A percentile compares a stretch with the other conserved stretches of the same genome.
phyloP scores from a whole-genome alignment of 1,284 basidiomycete genomes.

The Afroboletus lepidellus region DNA sequence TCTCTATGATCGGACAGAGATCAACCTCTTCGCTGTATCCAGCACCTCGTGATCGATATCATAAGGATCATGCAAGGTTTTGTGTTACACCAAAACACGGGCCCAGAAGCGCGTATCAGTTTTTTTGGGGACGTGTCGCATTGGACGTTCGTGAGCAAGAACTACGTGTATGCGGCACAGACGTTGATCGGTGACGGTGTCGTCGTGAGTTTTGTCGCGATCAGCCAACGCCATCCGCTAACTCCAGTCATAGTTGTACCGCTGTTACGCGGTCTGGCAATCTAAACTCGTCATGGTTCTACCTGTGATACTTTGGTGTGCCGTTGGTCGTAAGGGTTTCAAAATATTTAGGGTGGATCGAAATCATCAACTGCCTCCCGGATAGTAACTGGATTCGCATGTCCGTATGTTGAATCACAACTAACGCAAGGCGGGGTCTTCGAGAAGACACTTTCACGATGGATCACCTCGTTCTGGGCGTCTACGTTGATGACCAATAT shows the following conservation, averaged over 20 bases:
- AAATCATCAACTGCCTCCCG: not conserved
- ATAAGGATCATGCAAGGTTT: conserved; percentile 18
- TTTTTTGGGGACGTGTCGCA: conserved; percentile 30
- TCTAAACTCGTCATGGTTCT: conserved; percentile 18
- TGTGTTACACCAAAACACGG: conserved; percentile 1
- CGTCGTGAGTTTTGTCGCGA: conserved; percentile 24
- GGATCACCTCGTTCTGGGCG: conserved; percentile 20
- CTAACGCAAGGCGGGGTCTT: conserved; percentile 11
- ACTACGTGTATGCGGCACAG: conserved; percentile 32
- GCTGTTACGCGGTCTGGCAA: conserved; percentile 27
- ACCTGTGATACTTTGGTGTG: conserved; percentile 24
- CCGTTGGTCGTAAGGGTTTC: conserved; percentile 13
- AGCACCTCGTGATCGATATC: conserved; percentile 26
- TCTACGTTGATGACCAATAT: conserved; percentile 19
- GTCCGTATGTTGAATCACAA: conserved; percentile 9
- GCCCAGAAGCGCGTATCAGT: conserved; percentile 1
- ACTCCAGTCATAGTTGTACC: conserved; percentile 22
- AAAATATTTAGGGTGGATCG: not conserved
- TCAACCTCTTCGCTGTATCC: not conserved
- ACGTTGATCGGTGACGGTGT: conserved; percentile 36
- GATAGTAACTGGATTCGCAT: conserved; percentile 24
- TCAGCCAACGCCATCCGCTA: not conserved
- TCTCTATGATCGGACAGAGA: not conserved
- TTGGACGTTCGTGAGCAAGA: conserved; percentile 31
- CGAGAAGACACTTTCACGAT: conserved; percentile 6